These are phyloP conservation scores for Fusarium stilboides DNA, from an alignment of 2,329 filamentous ascomycete species.

Conservation along the genomic window DNA sequence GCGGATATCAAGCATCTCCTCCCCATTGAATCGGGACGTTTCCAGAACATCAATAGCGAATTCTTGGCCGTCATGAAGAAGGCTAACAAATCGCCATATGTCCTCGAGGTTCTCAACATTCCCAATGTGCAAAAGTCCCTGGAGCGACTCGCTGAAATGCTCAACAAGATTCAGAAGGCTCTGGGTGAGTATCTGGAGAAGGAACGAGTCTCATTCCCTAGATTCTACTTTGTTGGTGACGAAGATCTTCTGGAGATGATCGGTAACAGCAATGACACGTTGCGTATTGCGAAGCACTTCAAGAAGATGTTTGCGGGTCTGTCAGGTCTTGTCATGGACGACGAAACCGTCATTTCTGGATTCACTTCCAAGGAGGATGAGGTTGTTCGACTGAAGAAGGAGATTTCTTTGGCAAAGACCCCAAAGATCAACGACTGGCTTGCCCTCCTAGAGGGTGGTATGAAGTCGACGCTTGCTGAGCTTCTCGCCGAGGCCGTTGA, in stretches of 20 bases:
- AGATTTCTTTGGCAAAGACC: constrained; percentile 92
- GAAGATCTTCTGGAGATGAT: constrained; percentile 99
- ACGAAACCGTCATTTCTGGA: constrained; percentile 89
- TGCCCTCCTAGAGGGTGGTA: constrained; percentile 89
- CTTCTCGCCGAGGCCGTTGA: constrained; percentile 88
- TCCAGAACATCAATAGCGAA: constrained; percentile 99
- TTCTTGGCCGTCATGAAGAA: constrained; percentile 99
- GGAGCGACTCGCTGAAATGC: constrained; percentile 93
- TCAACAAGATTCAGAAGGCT: constrained; percentile 99
- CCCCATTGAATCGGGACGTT: constrained; percentile 94
- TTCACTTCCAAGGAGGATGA: constrained; percentile 98
- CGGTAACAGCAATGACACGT: constrained; percentile 97
- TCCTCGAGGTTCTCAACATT: constrained; percentile 96
- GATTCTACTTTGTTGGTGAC: constrained; percentile 99
- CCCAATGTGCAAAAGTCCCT: constrained; percentile 96
- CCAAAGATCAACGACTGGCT: constrained; percentile 99
- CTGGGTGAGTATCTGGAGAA: constrained; percentile 98
- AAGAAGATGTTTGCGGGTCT: constrained; percentile 99
- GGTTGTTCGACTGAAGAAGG: constrained; percentile 86
- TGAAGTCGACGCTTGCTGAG: constrained; percentile 95
- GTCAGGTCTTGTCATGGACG: constrained; percentile 90
- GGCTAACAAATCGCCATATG: constrained; percentile 95
- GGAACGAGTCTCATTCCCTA: constrained; percentile 95
- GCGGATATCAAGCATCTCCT: constrained; percentile 98
- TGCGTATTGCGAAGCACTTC: constrained; percentile 97